Evolutionary conservation across 129 eudicot genomes (phyloP).

Genomic region (Daucus carota): DNA sequence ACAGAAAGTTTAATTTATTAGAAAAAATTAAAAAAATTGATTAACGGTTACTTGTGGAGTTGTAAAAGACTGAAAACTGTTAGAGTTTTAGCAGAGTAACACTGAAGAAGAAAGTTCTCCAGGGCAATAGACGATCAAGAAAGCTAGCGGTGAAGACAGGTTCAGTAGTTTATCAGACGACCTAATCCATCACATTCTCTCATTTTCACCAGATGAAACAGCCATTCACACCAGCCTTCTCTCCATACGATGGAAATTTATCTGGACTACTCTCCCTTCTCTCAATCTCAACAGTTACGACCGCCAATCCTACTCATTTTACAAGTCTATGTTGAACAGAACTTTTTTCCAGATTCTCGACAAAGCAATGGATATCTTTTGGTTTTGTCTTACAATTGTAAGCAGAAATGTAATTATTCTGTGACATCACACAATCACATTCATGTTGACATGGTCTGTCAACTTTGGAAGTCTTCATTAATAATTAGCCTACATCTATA

Average conservation of each 20-base stretch:
- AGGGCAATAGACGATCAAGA: too few species aligned
- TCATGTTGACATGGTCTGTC: background rate
- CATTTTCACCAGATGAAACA: background rate
- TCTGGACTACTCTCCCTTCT: background rate
- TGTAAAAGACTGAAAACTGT: too few species aligned
- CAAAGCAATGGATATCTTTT: background rate
- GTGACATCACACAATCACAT: background rate
- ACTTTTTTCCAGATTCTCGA: background rate
- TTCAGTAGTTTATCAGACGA: background rate
- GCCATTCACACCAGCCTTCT: background rate
- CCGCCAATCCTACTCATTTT: background rate
- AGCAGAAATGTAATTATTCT: background rate
- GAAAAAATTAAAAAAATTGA: too few species aligned
- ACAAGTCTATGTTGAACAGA: background rate
- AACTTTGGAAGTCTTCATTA: background rate
- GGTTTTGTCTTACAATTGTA: background rate
- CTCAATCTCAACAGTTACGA: background rate
- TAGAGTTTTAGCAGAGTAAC: too few species aligned
- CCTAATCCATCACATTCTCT: background rate
- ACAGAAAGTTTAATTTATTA: too few species aligned
- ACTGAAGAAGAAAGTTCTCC: too few species aligned
- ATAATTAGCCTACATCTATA: background rate
- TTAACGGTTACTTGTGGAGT: too few species aligned
- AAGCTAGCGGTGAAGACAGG: background rate
- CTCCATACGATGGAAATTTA: background rate